Evolutionary conservation across 805 yeast species (phyloP).

Genomic region (Ogataea trehalophila): DNA sequence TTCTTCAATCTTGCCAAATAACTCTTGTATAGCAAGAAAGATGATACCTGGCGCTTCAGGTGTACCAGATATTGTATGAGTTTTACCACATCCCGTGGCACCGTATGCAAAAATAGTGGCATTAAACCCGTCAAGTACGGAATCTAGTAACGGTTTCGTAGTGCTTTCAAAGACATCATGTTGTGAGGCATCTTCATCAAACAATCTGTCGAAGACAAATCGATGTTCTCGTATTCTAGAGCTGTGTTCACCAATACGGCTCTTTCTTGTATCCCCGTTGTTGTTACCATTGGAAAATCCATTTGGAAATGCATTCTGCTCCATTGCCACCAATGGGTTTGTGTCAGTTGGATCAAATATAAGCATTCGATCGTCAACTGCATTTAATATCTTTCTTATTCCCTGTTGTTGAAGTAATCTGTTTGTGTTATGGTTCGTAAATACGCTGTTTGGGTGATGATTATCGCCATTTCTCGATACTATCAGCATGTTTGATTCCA

Average conservation of each 20-base stretch:
- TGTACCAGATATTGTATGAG: slow-evolving; percentile 82
- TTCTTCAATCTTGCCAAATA: slow-evolving; percentile 58
- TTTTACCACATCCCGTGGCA: slow-evolving; percentile 98
- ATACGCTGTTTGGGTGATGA: slow-evolving; percentile 22
- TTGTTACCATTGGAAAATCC: slow-evolving; percentile 3
- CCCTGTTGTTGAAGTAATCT: slow-evolving; percentile 31
- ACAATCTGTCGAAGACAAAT: slow-evolving; percentile 77
- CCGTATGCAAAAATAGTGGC: slow-evolving; percentile 95
- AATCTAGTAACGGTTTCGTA: slow-evolving; percentile 65
- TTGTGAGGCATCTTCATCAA: slow-evolving; percentile 63
- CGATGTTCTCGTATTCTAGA: slow-evolving; percentile 64
- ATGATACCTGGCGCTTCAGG: slow-evolving; percentile 74
- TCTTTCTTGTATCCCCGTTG: slow-evolving; percentile 10
- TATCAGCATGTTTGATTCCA: slow-evolving; percentile 36
- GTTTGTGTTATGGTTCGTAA: slow-evolving; percentile 24
- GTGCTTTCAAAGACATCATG: slow-evolving; percentile 62
- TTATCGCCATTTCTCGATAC: neutral
- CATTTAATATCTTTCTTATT: slow-evolving; percentile 65
- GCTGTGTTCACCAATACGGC: slow-evolving; percentile 23
- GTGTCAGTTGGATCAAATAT: slow-evolving; percentile 81
- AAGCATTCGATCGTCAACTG: slow-evolving; percentile 80
- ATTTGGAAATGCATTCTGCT: slow-evolving; percentile 25
- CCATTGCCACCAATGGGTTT: slow-evolving; percentile 54
- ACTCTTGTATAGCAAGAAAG: slow-evolving; percentile 69
- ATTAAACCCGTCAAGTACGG: slow-evolving; percentile 79